Evolutionary conservation across 176 grass and related monocot genomes (phyloP), one percentile per base, ranked within the genome.

Genomic region (Rhipidocladum racemiflorum): DNA sequence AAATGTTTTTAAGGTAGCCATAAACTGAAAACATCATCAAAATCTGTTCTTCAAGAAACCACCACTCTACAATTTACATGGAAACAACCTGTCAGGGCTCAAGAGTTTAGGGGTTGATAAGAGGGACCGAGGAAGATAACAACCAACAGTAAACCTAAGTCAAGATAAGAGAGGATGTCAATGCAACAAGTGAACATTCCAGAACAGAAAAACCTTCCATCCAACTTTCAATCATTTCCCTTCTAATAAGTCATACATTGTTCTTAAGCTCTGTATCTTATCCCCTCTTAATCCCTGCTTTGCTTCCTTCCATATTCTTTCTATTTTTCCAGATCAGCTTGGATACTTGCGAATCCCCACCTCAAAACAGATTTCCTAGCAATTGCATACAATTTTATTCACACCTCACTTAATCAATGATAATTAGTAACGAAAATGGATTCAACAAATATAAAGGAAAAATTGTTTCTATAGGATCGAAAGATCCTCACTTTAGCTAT

Each of bases 401-500:
- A 32, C 74, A 56, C 49, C n/a, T 67, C 54, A 50, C 28, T 77
- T 61, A n/a, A 29, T 32, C 29, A 46, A 57, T 32, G 16, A 18
- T 74, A 82, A 85, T 12, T 61, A 68, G 18, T 68, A 77, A 59
- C 39, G 24, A 27, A n/a, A 48, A 60, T 12, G 50, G 24, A 69
- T n/a, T 1, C 27, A 69, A 69, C 29, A 68, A 69, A 4, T 34
- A 34, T 34, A 34, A 34, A 34, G 32, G 32, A 34, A 34, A 34
- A 34, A 34, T 0, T 34, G 32, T 2, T 34, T 34, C 0, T 34
- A 34, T 34, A 34, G 32, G 3, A 34, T 34, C 1, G 1, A 34
- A 34, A 34, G 32, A 34, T 34, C 32, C 32, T 34, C 32, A 34
- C 32, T 34, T 34, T 34, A 34, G 30, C 30, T 30, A 30, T 30